Evolutionary conservation across 1,284 basidiomycete genomes (phyloP).

Genomic region (Cryptococcus deneoformans): DNA sequence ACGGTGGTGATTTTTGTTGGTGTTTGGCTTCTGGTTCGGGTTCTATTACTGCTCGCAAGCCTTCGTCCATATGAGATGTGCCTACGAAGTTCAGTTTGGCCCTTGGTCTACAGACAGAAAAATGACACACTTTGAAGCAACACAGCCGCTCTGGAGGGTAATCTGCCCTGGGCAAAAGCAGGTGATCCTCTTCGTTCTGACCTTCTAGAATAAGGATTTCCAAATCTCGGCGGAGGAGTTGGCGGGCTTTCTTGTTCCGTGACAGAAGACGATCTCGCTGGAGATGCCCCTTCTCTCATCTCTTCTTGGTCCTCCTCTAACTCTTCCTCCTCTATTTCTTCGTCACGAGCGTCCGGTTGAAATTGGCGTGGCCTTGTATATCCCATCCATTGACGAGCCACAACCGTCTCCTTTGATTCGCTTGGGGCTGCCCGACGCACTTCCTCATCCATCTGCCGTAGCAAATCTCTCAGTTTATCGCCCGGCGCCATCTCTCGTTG

Average conservation of each 20-base stretch:
- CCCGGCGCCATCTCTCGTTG: slow-evolving; percentile 7
- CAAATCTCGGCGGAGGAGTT: slow-evolving; percentile 36
- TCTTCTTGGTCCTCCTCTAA: slow-evolving; percentile 11
- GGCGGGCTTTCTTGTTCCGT: slow-evolving; percentile 29
- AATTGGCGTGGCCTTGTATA: too few species aligned
- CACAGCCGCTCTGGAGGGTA: slow-evolving; percentile 27
- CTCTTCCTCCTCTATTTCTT: neutral
- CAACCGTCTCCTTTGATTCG: too few species aligned
- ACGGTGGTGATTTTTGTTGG: neutral
- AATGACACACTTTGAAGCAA: slow-evolving; percentile 19
- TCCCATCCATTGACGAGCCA: too few species aligned
- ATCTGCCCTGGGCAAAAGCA: neutral
- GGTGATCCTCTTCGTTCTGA: slow-evolving; percentile 1
- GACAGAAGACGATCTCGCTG: neutral
- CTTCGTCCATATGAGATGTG: neutral
- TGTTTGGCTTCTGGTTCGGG: neutral
- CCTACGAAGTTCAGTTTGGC: neutral
- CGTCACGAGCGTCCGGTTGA: slow-evolving; percentile 1
- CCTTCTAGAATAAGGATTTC: slow-evolving; percentile 28
- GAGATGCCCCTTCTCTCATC: too few species aligned
- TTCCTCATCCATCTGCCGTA: slow-evolving; percentile 29
- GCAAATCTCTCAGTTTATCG: slow-evolving; percentile 20
- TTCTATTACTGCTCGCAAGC: neutral
- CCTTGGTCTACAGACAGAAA: neutral
- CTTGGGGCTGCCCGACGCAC: slow-evolving; percentile 8